Conservation (phyloP, 108 stramenopile species). For the Cyclotella choctawhatcheeana region DNA sequence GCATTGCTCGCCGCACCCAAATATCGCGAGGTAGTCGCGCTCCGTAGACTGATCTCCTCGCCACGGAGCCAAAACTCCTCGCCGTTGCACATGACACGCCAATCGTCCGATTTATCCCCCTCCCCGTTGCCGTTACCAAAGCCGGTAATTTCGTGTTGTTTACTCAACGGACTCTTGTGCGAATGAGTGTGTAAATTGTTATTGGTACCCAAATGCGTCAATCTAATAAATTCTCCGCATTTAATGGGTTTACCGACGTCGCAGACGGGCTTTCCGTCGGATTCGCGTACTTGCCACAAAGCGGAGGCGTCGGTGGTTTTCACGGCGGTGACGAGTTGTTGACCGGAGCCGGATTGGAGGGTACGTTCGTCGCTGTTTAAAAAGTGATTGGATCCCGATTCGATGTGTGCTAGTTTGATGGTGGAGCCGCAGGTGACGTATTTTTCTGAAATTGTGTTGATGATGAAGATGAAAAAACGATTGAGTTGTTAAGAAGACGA, state of each 20-base stretch:
- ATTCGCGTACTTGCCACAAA: conserved; percentile 81
- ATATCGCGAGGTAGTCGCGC: conserved; percentile 62
- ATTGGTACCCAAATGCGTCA: conserved; percentile 69
- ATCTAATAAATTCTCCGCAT: conserved; percentile 66
- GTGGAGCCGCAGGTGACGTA: conserved; percentile 82
- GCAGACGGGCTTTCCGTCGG: conserved; percentile 42
- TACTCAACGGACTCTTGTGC: conserved; percentile 59
- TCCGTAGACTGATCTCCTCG: conserved; percentile 53
- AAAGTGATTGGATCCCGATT: conserved; percentile 52
- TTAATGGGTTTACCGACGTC: conserved; percentile 56
- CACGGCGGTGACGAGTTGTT: conserved; percentile 80
- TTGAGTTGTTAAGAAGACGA: no score
- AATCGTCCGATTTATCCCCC: conserved; percentile 84
- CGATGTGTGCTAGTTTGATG: conserved; percentile 76
- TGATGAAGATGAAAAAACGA: neutral
- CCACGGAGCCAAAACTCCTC: conserved; percentile 67
- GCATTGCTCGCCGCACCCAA: conserved; percentile 61
- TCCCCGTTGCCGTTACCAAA: conserved; percentile 76
- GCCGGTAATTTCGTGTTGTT: conserved; percentile 84
- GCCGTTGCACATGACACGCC: conserved; percentile 63
- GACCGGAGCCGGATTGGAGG: conserved; percentile 59
- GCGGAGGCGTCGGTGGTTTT: conserved; percentile 45
- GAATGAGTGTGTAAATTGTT: conserved; percentile 82
- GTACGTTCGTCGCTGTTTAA: conserved; percentile 48
- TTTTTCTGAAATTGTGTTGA: conserved; percentile 31